These are phyloP conservation scores for Daldinia loculata DNA, from an alignment of 495 filamentous ascomycete species.

Conservation along the genomic window DNA sequence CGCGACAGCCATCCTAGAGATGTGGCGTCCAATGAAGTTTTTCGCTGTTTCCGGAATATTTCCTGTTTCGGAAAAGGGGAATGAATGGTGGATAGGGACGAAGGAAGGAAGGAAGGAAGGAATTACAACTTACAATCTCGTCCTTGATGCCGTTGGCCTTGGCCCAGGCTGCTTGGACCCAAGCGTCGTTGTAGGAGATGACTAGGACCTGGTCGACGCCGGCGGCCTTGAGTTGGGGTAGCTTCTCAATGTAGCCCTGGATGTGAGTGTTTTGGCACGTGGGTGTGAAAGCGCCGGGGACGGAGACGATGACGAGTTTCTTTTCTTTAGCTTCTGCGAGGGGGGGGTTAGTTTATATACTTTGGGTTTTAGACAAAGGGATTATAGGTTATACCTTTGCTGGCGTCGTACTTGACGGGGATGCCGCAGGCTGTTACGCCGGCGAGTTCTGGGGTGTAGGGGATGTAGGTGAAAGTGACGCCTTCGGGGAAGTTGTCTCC, in stretches of 20 bases:
- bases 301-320: slow-evolving; percentile 90
- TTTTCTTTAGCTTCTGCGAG: slow-evolving; percentile 78
- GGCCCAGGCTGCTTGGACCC: slow-evolving; percentile 94
- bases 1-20: neutral
- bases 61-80: slow-evolving; percentile 3
- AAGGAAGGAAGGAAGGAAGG: neutral
- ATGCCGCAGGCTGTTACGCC: slow-evolving; percentile 80
- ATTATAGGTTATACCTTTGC: slow-evolving; percentile 62
- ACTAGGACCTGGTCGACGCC: slow-evolving; percentile 87
- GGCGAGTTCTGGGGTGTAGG: slow-evolving; percentile 68
- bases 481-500: slow-evolving; percentile 85
- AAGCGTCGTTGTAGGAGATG: slow-evolving; percentile 90
- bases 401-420: slow-evolving; percentile 81
- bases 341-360: neutral
- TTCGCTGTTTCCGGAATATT: neutral
- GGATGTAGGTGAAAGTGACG: slow-evolving; percentile 82
- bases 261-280: slow-evolving; percentile 89
- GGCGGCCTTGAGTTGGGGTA: slow-evolving; percentile 76
- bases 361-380: neutral
- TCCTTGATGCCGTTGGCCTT: slow-evolving; percentile 88
- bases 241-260: slow-evolving; percentile 81
- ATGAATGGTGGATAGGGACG: neutral
- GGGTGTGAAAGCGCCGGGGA: slow-evolving; percentile 95
- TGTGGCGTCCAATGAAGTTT: slow-evolving; percentile 28
- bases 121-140: slow-evolving; percentile 71